A percentile compares a stretch with the other conserved stretches of the same genome.
These are phyloP conservation scores for Theileria sp. DNA, from an alignment of 169 alveolate genomes.

Conservation along the genomic window DNA sequence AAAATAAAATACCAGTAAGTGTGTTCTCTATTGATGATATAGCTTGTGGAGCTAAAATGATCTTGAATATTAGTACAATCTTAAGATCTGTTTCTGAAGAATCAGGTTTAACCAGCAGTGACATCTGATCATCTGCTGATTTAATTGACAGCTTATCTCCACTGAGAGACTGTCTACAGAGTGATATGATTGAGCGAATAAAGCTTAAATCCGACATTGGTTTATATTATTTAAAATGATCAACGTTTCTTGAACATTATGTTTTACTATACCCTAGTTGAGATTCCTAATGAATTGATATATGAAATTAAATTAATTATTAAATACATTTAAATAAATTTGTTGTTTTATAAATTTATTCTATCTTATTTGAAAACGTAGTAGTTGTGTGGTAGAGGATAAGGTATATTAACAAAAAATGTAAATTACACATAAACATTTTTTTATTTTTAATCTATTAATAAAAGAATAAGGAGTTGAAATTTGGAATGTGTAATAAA, in stretches of 20 bases:
- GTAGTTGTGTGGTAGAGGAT: background rate
- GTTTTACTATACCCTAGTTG: background rate
- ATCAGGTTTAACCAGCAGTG: constrained; percentile 41
- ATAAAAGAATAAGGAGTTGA: background rate
- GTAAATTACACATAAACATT: background rate
- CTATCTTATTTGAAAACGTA: background rate
- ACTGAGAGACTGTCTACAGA: constrained; percentile 61
- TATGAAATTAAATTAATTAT: background rate
- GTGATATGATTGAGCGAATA: constrained; percentile 48
- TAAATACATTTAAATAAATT: background rate
- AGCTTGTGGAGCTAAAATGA: constrained; percentile 41
- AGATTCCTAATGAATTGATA: background rate
- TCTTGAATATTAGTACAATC: constrained; percentile 39
- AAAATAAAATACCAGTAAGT: constrained; percentile 11
- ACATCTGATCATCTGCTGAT: constrained; percentile 54
- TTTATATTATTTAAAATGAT: background rate
- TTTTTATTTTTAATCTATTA: background rate
- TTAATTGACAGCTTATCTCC: constrained; percentile 43
- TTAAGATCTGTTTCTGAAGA: constrained; percentile 29
- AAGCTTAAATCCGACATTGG: constrained; percentile 47
- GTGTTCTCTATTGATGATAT: constrained; percentile 11
- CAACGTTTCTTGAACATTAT: background rate
- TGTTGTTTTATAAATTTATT: background rate
- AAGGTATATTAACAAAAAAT: background rate
- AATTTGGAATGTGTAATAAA: background rate